Percentiles rank a stretch among this genome's conserved stretches.
These are phyloP conservation scores for Curvularia eragrostidis DNA, from an alignment of 2,329 filamentous ascomycete species.

Conservation along the genomic window DNA sequence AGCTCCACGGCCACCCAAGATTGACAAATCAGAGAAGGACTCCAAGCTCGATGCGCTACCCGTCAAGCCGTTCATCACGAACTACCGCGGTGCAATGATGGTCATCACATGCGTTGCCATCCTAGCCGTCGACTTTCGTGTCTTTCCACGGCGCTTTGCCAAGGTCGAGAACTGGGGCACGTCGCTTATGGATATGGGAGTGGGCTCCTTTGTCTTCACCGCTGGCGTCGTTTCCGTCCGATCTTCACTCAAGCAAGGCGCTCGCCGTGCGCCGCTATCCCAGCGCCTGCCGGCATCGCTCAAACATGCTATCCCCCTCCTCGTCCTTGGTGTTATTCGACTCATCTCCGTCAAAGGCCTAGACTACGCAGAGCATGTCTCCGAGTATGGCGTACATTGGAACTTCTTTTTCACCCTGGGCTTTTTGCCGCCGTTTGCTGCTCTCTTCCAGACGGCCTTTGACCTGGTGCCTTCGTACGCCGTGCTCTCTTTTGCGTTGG, in stretches of 20 bases:
- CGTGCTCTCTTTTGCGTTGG: slow-evolving; percentile 72
- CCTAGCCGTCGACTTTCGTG: slow-evolving; percentile 91
- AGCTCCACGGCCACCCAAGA: slow-evolving; percentile 31
- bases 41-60: slow-evolving; percentile 64
- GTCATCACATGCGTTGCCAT: slow-evolving; percentile 88
- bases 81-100: slow-evolving; percentile 91
- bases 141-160: slow-evolving; percentile 93
- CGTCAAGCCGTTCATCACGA: slow-evolving; percentile 89
- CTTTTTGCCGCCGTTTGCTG: slow-evolving; percentile 86
- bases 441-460: slow-evolving; percentile 77
- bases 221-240: slow-evolving; percentile 89
- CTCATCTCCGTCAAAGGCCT: slow-evolving; percentile 90
- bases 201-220: slow-evolving; percentile 96
- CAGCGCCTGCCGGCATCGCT: slow-evolving; percentile 70
- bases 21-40: slow-evolving; percentile 25
- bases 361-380: slow-evolving; percentile 96
- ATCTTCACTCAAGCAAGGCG: slow-evolving; percentile 73
- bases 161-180: slow-evolving; percentile 99
- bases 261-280: slow-evolving; percentile 57
- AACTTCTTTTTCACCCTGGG: slow-evolving; percentile 99
- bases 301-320: slow-evolving; percentile 81
- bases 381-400: slow-evolving; percentile 98
- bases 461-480: slow-evolving; percentile 77
- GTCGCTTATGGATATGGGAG: slow-evolving; percentile 97
- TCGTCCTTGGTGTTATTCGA: slow-evolving; percentile 79